Percentiles rank a stretch among this genome's conserved stretches.
phyloP scores from a whole-genome alignment of 2,329 filamentous ascomycete genomes.

The Aspergillus persii region DNA sequence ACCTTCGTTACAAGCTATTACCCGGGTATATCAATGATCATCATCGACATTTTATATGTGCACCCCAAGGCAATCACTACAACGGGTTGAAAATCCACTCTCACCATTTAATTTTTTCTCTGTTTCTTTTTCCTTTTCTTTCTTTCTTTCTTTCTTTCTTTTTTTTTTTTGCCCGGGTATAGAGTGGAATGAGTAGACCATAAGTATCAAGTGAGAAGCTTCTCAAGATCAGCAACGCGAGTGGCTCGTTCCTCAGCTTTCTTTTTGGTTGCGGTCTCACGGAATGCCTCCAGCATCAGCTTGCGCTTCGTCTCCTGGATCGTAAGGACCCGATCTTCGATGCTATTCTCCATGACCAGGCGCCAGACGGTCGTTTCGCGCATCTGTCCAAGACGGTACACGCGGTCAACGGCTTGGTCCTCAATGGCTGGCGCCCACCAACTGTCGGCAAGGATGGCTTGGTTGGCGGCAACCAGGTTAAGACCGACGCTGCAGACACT shows the following conservation, averaged over 20 bases:
- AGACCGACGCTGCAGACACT: conserved; percentile 81
- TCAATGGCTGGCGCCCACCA: conserved; percentile 96
- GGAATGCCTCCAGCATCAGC: conserved; percentile 74
- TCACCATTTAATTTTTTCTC: not conserved
- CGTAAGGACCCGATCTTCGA: conserved; percentile 77
- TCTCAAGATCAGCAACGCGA: conserved; percentile 51
- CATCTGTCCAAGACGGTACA: conserved; percentile 81
- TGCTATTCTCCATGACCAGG: conserved; percentile 73
- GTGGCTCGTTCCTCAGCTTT: conserved; percentile 55
- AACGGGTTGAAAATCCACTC: not conserved
- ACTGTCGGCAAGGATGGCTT: conserved; percentile 77
- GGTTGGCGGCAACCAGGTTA: conserved; percentile 82
- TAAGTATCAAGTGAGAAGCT: conserved; percentile 27
- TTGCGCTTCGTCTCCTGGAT: conserved; percentile 77
- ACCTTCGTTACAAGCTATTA: not conserved
- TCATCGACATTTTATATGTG: not conserved
- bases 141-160: too few relatives aligned
- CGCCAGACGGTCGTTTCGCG: conserved; percentile 76
- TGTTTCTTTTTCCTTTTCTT: too few relatives aligned
- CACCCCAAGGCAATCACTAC: not conserved
- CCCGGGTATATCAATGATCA: not conserved
- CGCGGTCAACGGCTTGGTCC: conserved; percentile 85
- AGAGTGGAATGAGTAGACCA: not conserved
- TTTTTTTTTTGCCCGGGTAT: not conserved
- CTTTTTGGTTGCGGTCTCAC: conserved; percentile 63